Evolutionary conservation across 2,329 filamentous ascomycete genomes (phyloP).

Genomic region (Xylaria sp.): DNA sequence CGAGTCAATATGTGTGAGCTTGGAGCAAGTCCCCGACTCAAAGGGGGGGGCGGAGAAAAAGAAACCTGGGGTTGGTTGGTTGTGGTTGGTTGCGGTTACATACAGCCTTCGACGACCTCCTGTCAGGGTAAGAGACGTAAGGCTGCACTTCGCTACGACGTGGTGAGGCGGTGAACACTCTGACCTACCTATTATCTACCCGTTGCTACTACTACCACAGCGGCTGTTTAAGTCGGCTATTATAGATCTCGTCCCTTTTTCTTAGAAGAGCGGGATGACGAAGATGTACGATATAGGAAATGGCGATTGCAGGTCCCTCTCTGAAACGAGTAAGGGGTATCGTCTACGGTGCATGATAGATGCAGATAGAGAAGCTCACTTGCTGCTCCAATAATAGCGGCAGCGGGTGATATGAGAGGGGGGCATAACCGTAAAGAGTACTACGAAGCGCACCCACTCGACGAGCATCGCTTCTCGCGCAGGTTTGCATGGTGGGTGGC

Average conservation of each 20-base stretch:
- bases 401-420: neutral
- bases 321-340: neutral
- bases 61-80: neutral
- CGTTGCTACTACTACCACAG: neutral
- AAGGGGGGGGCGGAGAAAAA: neutral
- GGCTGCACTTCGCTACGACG: neutral
- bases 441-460: conserved; percentile 11
- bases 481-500: conserved; percentile 7
- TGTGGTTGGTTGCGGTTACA: neutral
- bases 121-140: neutral
- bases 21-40: neutral
- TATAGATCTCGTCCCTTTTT: too few relatives aligned
- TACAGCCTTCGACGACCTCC: neutral
- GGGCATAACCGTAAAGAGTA: neutral
- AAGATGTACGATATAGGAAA: too few relatives aligned
- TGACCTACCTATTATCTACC: neutral
- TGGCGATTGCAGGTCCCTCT: too few relatives aligned
- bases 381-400: neutral
- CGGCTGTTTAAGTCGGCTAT: too few relatives aligned
- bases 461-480: conserved; percentile 11
- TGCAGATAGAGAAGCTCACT: neutral
- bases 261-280: too few relatives aligned
- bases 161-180: neutral
- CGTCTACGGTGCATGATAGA: neutral
- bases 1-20: neutral